Evolutionary conservation across 2,329 filamentous ascomycete genomes (phyloP), one percentile per base, ranked within the genome.

Genomic region (Talaromyces amestolkiae): DNA sequence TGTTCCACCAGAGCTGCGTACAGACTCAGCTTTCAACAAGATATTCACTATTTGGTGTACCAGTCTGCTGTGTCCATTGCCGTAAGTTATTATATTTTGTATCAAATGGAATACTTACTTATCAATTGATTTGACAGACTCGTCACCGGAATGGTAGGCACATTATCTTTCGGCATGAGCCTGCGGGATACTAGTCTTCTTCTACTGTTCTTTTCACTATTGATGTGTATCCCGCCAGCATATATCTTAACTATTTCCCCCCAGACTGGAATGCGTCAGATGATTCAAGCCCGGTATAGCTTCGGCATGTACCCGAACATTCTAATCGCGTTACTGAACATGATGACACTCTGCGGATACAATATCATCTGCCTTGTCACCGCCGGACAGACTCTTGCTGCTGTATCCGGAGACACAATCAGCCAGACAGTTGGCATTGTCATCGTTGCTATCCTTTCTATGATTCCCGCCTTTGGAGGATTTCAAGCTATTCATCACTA

Each of bases 331-430:
- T 77, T 89, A 70, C 87, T 93, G 75, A 91, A 91, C 76, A 79
- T 90, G 47, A 78, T 91, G n/a, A 87, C 89, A 31, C 91, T 87
- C 72, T 75, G 92, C 7, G 91, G 91, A 58, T 93, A 91, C 87
- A 88, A 88, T 3, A 84, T 88, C 0, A 87, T 92, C 69, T 93
- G 95, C 73, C 85, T 87, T 63, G 93, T 95, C 67, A 90, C 93
- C 15, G 91, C 91, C 19, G 90, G 90, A 0, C 89, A 94, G 75
- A 84, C 94, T 7, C 83, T 95, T 70, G 84, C 91, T 64, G 89
- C 91, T 0, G 88, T 94, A 54, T 92, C 92, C 73, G 73, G 77
- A 54, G 77, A 85, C 60, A 87, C 93, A 69, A 89, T 89, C 7
- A 89, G 90, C 53, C 89, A 58, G 37, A 69, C 66, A 0, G 91